Base-by-base conservation (phyloP, 129 eudicot genomes). In the Gnaphalium uliginosum region DNA sequence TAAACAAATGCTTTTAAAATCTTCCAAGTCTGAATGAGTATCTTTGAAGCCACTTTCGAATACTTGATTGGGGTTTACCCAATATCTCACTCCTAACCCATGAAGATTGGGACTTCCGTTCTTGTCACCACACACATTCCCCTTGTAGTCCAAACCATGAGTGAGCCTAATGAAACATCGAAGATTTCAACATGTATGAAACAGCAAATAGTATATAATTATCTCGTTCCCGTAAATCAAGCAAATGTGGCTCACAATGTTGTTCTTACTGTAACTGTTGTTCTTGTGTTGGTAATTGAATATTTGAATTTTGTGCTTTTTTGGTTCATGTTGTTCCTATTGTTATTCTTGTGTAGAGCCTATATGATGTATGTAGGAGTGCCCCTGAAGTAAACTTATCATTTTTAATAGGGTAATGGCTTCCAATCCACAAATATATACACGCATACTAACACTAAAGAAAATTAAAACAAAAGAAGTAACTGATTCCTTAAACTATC, bases 61-160 rank as follows among this genome's bases (percentile, higher is more conserved):
- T 56, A 94, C 96, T 81, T 94, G 99, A 78, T 94, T 89, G 8
- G 99, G 97, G 69, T 94, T 94, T 43, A 89, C 74, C 96, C 96
- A 94, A 76, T 94, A 94, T 73, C 88, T 86, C 56, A 94, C 85
- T 74, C 90, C 92, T 88, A 94, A 77, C 72, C 89, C 86, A 73
- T 82, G 87, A 65, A 94, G 97, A 72, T 84, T 81, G 0, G 86
- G 97, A 66, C 85, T 79, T 14, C 85, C 97, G 66, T 89, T 89
- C 72, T 77, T 89, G 75, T 89, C 96, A 18, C 99, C 99, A 58
- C 99, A 94, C n/a, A 94, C 84, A 79, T 91, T 89, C 11, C 99
- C 99, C 68, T 91, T 89, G 85, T 94, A 94, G 79, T 94, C 99
- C 77, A 94, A 76, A 48, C 97, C 97, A 79, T 84, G 89, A 46